A percentile compares a stretch with the other conserved stretches of the same genome.
These are phyloP conservation scores for Cladosporium sp. DNA, from an alignment of 2,329 filamentous ascomycete species.

Conservation along the genomic window DNA sequence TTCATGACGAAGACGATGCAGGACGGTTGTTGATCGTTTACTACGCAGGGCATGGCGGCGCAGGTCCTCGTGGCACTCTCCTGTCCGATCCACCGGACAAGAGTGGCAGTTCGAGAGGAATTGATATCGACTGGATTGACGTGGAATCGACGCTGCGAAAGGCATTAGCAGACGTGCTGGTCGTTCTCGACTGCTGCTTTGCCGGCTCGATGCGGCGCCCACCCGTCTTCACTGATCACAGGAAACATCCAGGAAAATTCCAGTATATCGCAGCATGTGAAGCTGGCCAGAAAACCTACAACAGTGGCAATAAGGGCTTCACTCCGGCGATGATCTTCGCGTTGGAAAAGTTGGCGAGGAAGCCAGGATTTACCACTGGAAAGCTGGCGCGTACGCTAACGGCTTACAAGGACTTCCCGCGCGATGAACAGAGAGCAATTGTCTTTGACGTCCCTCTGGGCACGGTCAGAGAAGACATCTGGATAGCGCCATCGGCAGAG, in stretches of 20 bases:
- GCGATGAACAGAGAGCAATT: background rate
- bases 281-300: background rate
- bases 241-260: background rate
- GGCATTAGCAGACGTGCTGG: background rate
- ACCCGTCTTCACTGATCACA: background rate
- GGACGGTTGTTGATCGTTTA: background rate
- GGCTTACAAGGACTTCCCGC: background rate
- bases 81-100: background rate
- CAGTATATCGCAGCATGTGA: conserved; percentile 10
- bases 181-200: conserved; percentile 7
- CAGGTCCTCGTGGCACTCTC: background rate
- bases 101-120: background rate
- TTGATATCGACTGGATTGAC: background rate
- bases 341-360: background rate
- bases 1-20: background rate
- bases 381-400: background rate
- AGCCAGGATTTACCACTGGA: background rate
- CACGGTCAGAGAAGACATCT: background rate
- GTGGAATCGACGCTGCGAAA: background rate
- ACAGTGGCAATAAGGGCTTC: conserved; percentile 1
- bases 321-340: conserved; percentile 4
- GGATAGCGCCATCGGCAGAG: background rate
- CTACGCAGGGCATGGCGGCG: background rate
- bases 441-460: background rate
- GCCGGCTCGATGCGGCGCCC: background rate